Percentiles rank a stretch among this genome's conserved stretches.
phyloP scores from a whole-genome alignment of 1,284 basidiomycete genomes.

The Ganoderma meredithae region DNA sequence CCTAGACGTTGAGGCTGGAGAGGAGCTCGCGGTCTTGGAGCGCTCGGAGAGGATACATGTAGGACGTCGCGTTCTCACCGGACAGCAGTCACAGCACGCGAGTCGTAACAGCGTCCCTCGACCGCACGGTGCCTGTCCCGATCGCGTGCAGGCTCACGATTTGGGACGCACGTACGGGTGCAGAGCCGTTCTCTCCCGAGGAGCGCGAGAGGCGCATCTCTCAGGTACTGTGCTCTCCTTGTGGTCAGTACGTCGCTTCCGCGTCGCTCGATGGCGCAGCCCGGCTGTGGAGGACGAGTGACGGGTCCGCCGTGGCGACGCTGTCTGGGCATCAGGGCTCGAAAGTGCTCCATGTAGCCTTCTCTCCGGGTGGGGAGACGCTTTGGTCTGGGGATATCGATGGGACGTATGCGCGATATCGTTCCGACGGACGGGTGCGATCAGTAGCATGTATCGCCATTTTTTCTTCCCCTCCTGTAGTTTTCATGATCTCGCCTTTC shows the following conservation, averaged over 20 bases:
- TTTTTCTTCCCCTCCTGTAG: too few relatives aligned
- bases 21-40: too few relatives aligned
- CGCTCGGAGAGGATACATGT: too few relatives aligned
- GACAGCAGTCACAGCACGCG: too few relatives aligned
- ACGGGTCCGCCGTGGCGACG: slow-evolving; percentile 17
- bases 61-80: too few relatives aligned
- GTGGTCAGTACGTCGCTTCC: slow-evolving; percentile 32
- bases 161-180: slow-evolving; percentile 32
- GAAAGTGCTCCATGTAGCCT: slow-evolving; percentile 17
- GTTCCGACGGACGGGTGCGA: neutral
- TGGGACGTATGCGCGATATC: slow-evolving; percentile 10
- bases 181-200: slow-evolving; percentile 25
- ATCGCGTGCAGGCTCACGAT: slow-evolving; percentile 11
- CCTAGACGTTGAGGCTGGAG: too few relatives aligned
- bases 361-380: slow-evolving; percentile 27
- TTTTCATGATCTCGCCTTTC: too few relatives aligned
- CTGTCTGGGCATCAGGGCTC: slow-evolving; percentile 23
- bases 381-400: slow-evolving; percentile 30
- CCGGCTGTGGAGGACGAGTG: slow-evolving; percentile 33
- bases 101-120: neutral
- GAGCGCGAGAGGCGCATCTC: slow-evolving; percentile 24
- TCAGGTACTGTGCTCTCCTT: slow-evolving; percentile 35
- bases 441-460: neutral
- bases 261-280: slow-evolving; percentile 36
- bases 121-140: slow-evolving; percentile 3